A percentile compares a stretch with the other conserved stretches of the same genome.
These are phyloP conservation scores for Diaporthe australafricana DNA, from an alignment of 2,329 filamentous ascomycete species.

Conservation along the genomic window DNA sequence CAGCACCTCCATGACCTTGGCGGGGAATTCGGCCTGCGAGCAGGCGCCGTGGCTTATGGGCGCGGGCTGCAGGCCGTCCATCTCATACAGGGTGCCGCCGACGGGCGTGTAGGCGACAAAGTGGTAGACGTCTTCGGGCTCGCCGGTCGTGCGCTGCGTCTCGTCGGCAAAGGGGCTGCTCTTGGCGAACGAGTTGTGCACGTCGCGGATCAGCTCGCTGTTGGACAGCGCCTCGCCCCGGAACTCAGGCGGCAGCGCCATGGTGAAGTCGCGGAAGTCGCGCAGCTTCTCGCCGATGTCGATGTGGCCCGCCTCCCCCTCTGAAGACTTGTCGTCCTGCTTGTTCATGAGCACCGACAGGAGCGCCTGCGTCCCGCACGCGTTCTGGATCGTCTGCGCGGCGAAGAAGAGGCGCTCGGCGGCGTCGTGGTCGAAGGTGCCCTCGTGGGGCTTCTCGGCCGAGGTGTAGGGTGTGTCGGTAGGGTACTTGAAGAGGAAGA, in stretches of 20 bases:
- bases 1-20: constrained; percentile 86
- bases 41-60: constrained; percentile 91
- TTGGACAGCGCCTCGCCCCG: constrained; percentile 71
- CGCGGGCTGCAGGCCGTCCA: constrained; percentile 92
- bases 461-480: constrained; percentile 73
- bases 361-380: constrained; percentile 95
- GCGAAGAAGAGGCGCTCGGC: constrained; percentile 90
- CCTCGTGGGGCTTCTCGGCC: constrained; percentile 78
- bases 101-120: constrained; percentile 95
- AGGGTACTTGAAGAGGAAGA: constrained; percentile 98
- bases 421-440: constrained; percentile 81
- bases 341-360: constrained; percentile 93
- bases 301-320: constrained; percentile 57
- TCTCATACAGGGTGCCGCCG: constrained; percentile 85
- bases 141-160: constrained; percentile 76
- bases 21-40: constrained; percentile 76
- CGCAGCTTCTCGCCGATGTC: constrained; percentile 78
- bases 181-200: constrained; percentile 91
- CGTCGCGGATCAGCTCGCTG: constrained; percentile 76
- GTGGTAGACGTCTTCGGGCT: constrained; percentile 92
- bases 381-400: constrained; percentile 97
- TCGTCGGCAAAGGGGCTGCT: constrained; percentile 94
- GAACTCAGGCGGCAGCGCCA: constrained; percentile 81
- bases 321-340: constrained; percentile 55
- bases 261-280: constrained; percentile 90